Conservation (phyloP, 179 eudicot genomes). For the Amaranthus tricolor region DNA sequence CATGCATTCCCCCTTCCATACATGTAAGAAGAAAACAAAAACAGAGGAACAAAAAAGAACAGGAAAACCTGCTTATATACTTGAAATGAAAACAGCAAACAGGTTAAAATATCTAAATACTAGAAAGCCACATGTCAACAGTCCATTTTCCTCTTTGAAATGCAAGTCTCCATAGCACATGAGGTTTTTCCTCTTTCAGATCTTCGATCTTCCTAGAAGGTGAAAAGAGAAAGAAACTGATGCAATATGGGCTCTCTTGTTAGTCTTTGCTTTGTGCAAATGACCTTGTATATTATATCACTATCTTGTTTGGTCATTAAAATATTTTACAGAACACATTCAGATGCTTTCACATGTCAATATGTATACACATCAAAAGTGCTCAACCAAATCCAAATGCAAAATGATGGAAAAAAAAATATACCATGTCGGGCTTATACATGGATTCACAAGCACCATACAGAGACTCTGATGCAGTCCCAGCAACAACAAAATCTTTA, state of each 20-base stretch:
- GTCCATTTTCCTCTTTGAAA: no score
- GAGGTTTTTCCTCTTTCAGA: no score
- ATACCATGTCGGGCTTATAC: conserved; percentile 96
- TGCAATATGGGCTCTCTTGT: no score
- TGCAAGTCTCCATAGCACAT: no score
- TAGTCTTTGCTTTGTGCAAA: no score
- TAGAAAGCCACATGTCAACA: not conserved
- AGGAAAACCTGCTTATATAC: no score
- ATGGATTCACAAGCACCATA: conserved; percentile 98
- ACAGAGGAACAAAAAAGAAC: not conserved
- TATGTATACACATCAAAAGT: not conserved
- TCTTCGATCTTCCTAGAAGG: no score
- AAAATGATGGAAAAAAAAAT: conserved; percentile 14
- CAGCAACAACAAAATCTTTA: conserved; percentile 96
- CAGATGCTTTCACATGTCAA: not conserved
- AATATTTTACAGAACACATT: no score
- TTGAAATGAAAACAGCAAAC: not conserved
- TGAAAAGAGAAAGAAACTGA: no score
- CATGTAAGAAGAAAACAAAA: not conserved
- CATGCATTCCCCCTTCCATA: not conserved
- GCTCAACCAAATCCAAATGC: conserved; percentile 1
- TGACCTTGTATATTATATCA: no score
- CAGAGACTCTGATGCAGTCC: conserved; percentile 88
- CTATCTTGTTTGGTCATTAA: no score
- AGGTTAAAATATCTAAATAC: not conserved